Percentiles rank a stretch among this genome's conserved stretches.
These are phyloP conservation scores for Geum urbanum DNA, from an alignment of 306 rosid genomes.

Conservation along the genomic window DNA sequence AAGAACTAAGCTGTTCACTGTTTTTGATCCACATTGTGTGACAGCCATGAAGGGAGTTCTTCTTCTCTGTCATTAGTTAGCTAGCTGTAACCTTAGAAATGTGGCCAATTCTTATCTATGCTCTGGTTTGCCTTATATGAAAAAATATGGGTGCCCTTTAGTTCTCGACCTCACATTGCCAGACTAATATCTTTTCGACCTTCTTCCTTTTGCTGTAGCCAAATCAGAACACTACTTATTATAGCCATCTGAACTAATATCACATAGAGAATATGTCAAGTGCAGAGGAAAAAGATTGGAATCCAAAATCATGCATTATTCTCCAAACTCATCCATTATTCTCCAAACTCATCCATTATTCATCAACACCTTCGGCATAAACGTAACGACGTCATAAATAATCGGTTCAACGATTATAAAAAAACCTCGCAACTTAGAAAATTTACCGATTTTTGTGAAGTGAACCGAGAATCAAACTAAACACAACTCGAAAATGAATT, in stretches of 20 bases:
- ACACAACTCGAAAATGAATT: no score
- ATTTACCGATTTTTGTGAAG: no score
- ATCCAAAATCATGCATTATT: slow-evolving; percentile 10
- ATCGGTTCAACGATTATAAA: not conserved
- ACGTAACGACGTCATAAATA: slow-evolving; percentile 9
- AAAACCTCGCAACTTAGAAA: no score
- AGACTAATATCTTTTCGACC: not conserved
- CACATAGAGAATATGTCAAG: not conserved
- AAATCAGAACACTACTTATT: not conserved
- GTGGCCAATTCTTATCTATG: slow-evolving; percentile 28
- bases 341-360: slow-evolving; percentile 17
- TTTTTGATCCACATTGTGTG: slow-evolving; percentile 25
- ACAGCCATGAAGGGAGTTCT: slow-evolving; percentile 33
- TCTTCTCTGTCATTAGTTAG: slow-evolving; percentile 1
- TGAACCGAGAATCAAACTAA: no score
- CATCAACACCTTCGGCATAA: slow-evolving; percentile 4
- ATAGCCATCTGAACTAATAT: not conserved
- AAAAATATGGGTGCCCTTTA: slow-evolving; percentile 6
- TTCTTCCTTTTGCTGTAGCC: not conserved
- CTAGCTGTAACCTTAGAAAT: slow-evolving; percentile 17
- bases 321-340: slow-evolving; percentile 17
- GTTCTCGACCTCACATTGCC: not conserved
- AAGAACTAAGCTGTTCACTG: slow-evolving; percentile 16
- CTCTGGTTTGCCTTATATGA: not conserved
- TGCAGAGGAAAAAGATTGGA: not conserved